Evolutionary conservation across 1,139 yeast species (phyloP).

Genomic region (Meyerozyma carpophila): DNA sequence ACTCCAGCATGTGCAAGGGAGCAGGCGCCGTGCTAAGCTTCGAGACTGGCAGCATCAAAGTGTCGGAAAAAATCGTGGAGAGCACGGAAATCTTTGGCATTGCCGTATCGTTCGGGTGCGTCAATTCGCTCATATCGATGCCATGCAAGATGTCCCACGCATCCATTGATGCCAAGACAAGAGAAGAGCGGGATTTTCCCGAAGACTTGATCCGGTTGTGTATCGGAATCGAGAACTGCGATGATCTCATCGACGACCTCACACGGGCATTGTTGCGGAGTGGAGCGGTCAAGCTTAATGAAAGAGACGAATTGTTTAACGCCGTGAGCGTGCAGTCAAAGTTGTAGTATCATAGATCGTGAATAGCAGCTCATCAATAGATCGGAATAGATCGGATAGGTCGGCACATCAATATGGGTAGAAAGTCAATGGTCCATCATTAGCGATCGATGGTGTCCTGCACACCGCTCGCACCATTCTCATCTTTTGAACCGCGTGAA

Average conservation of each 20-base stretch:
- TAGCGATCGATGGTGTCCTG: background rate
- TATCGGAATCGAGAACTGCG: constrained; percentile 74
- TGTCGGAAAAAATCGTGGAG: constrained; percentile 72
- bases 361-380: background rate
- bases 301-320: constrained; percentile 38
- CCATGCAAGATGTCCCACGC: constrained; percentile 97
- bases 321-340: constrained; percentile 40
- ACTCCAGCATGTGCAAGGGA: constrained; percentile 72
- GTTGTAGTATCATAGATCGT: constrained; percentile 15
- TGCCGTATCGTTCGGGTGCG: constrained; percentile 93
- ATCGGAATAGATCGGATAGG: too few relatives aligned
- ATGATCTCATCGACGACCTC: constrained; percentile 67
- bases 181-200: constrained; percentile 85
- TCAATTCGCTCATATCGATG: constrained; percentile 83
- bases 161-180: constrained; percentile 81
- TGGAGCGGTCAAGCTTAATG: constrained; percentile 49
- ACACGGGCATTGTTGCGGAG: constrained; percentile 63
- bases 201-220: constrained; percentile 87
- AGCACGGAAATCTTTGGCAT: constrained; percentile 75
- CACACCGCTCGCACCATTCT: background rate
- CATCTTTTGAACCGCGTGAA: background rate
- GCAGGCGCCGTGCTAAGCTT: constrained; percentile 87
- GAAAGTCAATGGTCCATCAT: too few relatives aligned
- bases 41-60: constrained; percentile 72
- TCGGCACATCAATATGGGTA: too few relatives aligned